A percentile compares a stretch with the other conserved stretches of the same genome.
phyloP scores from a whole-genome alignment of 2,329 filamentous ascomycete genomes.

The Hansfordia pulvinata region DNA sequence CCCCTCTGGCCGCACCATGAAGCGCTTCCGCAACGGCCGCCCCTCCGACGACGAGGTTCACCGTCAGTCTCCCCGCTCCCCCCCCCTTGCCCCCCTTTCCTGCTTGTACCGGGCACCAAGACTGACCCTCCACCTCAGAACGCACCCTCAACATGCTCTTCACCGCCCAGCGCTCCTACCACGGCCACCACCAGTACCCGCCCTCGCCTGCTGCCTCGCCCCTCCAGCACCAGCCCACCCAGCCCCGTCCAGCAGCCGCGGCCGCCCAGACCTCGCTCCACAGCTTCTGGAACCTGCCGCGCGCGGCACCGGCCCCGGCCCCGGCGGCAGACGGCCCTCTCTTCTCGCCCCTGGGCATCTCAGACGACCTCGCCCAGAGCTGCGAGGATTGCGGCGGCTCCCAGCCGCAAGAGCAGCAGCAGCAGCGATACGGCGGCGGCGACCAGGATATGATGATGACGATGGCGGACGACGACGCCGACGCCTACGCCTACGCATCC shows the following conservation, averaged over 20 bases:
- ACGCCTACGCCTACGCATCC: too few relatives aligned
- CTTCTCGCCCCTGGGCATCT: constrained; percentile 4
- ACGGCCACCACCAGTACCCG: constrained; percentile 11
- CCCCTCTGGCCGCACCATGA: constrained; percentile 43
- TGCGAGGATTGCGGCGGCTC: constrained; percentile 40
- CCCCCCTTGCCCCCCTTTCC: not conserved
- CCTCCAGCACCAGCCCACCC: constrained; percentile 6
- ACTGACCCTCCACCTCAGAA: constrained; percentile 22
- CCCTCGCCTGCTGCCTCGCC: constrained; percentile 6
- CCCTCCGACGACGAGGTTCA: constrained; percentile 42
- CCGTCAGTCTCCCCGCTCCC: constrained; percentile 24
- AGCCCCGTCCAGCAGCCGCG: constrained; percentile 5
- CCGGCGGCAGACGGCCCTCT: constrained; percentile 10
- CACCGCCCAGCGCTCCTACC: constrained; percentile 32
- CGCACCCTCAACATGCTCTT: constrained; percentile 45
- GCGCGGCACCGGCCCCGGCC: constrained; percentile 16
- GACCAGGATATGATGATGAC: constrained; percentile 14
- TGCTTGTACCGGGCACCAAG: not conserved
- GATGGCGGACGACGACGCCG: constrained; percentile 25
- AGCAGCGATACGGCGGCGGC: constrained; percentile 11
- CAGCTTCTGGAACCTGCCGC: constrained; percentile 45
- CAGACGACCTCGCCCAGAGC: constrained; percentile 15
- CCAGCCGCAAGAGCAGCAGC: constrained; percentile 7
- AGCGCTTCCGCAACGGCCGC: constrained; percentile 44
- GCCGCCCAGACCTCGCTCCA: constrained; percentile 38